Conservation (phyloP, 2,329 filamentous ascomycete species). For the Arthrocladium fulminans region DNA sequence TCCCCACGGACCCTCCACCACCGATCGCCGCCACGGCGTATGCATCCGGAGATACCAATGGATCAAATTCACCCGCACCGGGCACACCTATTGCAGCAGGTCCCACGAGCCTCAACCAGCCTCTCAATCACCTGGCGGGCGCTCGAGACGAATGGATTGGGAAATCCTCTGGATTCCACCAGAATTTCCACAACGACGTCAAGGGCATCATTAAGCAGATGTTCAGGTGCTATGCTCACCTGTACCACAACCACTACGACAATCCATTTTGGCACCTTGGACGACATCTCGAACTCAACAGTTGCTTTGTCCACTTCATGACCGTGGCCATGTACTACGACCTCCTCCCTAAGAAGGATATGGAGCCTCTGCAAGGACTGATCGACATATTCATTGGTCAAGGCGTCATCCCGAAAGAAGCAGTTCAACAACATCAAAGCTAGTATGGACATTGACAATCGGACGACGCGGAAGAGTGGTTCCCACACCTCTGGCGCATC, state of each 20-base stretch:
- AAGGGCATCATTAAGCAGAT: constrained; percentile 95
- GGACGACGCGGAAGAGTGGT: not conserved
- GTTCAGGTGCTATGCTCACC: constrained; percentile 95
- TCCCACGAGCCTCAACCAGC: constrained; percentile 40
- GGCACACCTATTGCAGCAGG: constrained; percentile 35
- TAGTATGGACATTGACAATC: constrained; percentile 4
- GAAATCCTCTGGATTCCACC: constrained; percentile 85
- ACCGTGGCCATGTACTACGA: constrained; percentile 71
- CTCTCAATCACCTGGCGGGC: constrained; percentile 55
- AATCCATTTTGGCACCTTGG: constrained; percentile 78
- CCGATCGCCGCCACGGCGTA: constrained; percentile 49
- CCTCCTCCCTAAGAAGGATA: constrained; percentile 78
- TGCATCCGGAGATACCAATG: constrained; percentile 44
- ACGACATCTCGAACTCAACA: constrained; percentile 63
- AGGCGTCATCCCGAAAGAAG: constrained; percentile 71
- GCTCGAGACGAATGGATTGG: constrained; percentile 69
- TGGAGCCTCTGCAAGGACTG: constrained; percentile 91
- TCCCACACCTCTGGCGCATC: not conserved
- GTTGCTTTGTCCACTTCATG: constrained; percentile 78
- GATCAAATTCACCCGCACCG: constrained; percentile 33
- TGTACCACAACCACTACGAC: constrained; percentile 92
- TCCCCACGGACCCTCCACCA: constrained; percentile 73
- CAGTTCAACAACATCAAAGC: constrained; percentile 20
- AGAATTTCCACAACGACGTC: constrained; percentile 80
- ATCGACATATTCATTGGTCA: constrained; percentile 88